A percentile compares a stretch with the other conserved stretches of the same genome.
These are phyloP conservation scores for Colletotrichum orchidophilum DNA, from an alignment of 2,329 filamentous ascomycete genomes.

Conservation along the genomic window DNA sequence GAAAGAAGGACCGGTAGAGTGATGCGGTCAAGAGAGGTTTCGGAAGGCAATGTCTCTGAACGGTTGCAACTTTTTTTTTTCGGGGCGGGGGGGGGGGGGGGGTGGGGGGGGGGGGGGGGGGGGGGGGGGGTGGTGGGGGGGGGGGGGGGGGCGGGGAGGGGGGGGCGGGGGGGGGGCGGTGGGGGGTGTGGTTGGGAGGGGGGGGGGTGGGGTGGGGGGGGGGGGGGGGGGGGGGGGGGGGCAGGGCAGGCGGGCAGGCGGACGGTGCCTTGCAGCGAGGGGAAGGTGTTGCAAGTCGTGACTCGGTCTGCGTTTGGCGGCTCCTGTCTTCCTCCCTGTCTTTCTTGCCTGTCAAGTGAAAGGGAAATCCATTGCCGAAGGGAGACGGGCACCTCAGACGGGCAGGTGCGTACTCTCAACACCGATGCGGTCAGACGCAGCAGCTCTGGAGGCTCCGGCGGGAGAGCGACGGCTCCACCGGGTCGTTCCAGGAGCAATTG, in stretches of 20 bases:
- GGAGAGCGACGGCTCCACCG: constrained; percentile 14
- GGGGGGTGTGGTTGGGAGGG: too few relatives aligned
- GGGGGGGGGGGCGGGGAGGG: too few relatives aligned
- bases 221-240: too few relatives aligned
- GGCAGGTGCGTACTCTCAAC: background rate
- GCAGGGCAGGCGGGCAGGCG: background rate
- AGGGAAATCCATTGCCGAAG: too few relatives aligned
- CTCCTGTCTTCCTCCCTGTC: background rate
- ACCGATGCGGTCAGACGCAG: background rate
- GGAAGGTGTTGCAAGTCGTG: background rate
- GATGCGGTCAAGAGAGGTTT: background rate
- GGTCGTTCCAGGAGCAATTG: background rate
- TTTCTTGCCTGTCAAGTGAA: too few relatives aligned
- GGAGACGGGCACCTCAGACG: background rate
- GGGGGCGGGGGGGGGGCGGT: too few relatives aligned
- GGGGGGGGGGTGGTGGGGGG: too few relatives aligned
- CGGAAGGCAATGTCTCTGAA: constrained; percentile 26
- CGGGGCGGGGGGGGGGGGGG: background rate
- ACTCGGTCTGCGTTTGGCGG: constrained; percentile 1
- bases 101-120: background rate
- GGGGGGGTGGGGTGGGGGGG: too few relatives aligned
- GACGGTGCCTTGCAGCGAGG: background rate
- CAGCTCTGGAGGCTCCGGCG: constrained; percentile 9
- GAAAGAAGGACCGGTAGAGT: background rate
- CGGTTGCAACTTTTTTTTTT: constrained; percentile 3